Percentiles rank a stretch among this genome's conserved stretches.
These are phyloP conservation scores for Magnusiomyces sp. DNA, from an alignment of 1,139 yeast genomes.

Conservation along the genomic window DNA sequence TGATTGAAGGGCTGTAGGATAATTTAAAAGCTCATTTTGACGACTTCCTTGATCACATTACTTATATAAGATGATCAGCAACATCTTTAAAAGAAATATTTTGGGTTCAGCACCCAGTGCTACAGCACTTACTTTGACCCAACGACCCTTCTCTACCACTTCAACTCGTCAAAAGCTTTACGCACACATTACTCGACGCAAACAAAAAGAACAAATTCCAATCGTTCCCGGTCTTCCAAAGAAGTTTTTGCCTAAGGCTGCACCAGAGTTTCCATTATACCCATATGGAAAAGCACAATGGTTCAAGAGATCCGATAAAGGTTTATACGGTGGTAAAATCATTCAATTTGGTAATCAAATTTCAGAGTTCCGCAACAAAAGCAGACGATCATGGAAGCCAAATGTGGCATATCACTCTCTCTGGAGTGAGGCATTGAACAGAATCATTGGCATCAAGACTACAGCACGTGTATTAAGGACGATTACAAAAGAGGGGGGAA, in stretches of 20 bases:
- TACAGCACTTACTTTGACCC: neutral
- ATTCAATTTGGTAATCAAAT: conserved; percentile 70
- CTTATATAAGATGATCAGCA: no score
- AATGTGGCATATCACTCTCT: conserved; percentile 66
- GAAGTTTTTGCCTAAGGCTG: conserved; percentile 21
- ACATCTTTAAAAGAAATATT: no score
- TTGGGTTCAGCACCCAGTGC: conserved; percentile 1
- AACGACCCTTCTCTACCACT: conserved; percentile 16
- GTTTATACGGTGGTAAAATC: conserved; percentile 83
- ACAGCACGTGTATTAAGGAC: conserved; percentile 82
- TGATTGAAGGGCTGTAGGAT: no score
- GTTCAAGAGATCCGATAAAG: conserved; percentile 79
- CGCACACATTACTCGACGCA: conserved; percentile 29
- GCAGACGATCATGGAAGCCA: conserved; percentile 71
- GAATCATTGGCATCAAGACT: conserved; percentile 47
- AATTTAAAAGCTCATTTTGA: no score
- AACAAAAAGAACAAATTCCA: conserved; percentile 22
- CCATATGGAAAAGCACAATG: conserved; percentile 70
- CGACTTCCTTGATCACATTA: no score
- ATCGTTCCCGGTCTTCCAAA: conserved; percentile 30
- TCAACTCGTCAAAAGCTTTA: conserved; percentile 17
- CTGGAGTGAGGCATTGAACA: conserved; percentile 75
- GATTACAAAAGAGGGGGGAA: conserved; percentile 86
- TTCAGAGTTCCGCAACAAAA: conserved; percentile 69
- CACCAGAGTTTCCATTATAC: conserved; percentile 55